These are phyloP conservation scores for Wolfiporia cocos DNA, from an alignment of 1,284 basidiomycete genomes.

Conservation along the genomic window DNA sequence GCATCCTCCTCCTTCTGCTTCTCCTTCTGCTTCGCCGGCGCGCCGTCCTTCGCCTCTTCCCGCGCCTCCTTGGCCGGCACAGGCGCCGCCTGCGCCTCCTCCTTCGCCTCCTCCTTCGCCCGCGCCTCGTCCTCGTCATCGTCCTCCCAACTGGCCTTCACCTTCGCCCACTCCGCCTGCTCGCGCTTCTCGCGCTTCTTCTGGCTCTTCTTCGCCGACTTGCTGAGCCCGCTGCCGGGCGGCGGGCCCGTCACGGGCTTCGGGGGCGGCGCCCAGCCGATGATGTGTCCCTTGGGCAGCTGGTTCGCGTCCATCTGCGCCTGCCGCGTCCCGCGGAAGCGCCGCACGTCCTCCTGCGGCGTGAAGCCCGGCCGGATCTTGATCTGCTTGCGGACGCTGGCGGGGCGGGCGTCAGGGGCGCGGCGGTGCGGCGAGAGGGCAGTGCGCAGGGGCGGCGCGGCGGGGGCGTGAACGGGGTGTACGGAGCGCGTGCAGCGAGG, in stretches of 20 bases:
- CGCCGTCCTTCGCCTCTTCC: slow-evolving; percentile 12
- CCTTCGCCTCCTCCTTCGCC: slow-evolving; percentile 13
- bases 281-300: slow-evolving; percentile 70
- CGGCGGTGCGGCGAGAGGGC: not conserved
- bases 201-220: slow-evolving; percentile 76
- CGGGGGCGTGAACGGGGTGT: not conserved
- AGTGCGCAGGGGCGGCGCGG: not conserved
- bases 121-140: slow-evolving; percentile 50
- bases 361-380: slow-evolving; percentile 93
- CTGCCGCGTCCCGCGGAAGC: slow-evolving; percentile 77
- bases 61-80: slow-evolving; percentile 17
- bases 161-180: slow-evolving; percentile 37
- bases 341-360: slow-evolving; percentile 87
- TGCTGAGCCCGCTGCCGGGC: slow-evolving; percentile 31
- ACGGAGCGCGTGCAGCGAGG: no score
- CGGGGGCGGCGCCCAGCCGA: slow-evolving; percentile 70
- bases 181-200: slow-evolving; percentile 67
- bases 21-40: slow-evolving; percentile 6
- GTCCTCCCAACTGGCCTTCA: slow-evolving; percentile 75
- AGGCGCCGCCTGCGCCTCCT: slow-evolving; percentile 8
- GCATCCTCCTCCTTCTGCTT: not conserved
- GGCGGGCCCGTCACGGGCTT: slow-evolving; percentile 17
- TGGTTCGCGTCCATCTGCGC: slow-evolving; percentile 57
- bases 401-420: not conserved
- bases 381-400: slow-evolving; percentile 82